Evolutionary conservation across 768 basidiomycete species (phyloP), one percentile per base, ranked within the genome.

Genomic region (Aureoboletus auriporus): DNA sequence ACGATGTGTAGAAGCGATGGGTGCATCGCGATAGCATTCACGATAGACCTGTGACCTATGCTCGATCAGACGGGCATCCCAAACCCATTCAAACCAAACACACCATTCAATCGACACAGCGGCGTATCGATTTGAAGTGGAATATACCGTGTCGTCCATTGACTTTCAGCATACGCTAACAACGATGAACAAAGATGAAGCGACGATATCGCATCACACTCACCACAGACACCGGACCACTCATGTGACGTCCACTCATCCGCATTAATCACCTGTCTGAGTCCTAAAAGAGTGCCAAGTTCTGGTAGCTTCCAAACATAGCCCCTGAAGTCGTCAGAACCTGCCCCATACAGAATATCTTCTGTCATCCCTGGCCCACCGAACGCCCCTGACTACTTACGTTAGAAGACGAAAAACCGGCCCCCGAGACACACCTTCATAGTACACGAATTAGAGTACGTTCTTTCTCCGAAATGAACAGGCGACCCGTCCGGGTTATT

Each of bases 301-400:
- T 75, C 58, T 4, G 90, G 89, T 31, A 93, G 70, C 54, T 77
- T 79, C 90, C 90, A 93, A 20, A 89, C 62, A 54, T 92, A 92
- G 16, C 75, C 79, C 33, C 82, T 74, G 60, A 91, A 92, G 63
- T 92, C 87, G 60, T 93, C 90, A 10, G 87, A 90, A 13, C 90
- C 90, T n/a, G 78, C 77, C 31, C 75, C 76, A 58, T 84, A 92
- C 56, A 84, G 79, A 28, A 73, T 63, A 46, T 86, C 85, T 20
- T 56, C 66, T 40, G 75, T 71, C 27, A 75, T 57, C 5, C 75
- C 76, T 2, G 75, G 74, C 3, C 80, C 78, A 33, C 89, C 86
- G 53, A 93, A 91, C 6, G 80, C 78, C 4, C 87, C 88, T 51
- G 89, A 85, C 86, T 90, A 49, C 42, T 54, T 33, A 44, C 46